Percentiles rank a stretch among this genome's conserved stretches.
Conservation (phyloP, 495 filamentous ascomycete genomes). For the Recurvomyces mirabilis region DNA sequence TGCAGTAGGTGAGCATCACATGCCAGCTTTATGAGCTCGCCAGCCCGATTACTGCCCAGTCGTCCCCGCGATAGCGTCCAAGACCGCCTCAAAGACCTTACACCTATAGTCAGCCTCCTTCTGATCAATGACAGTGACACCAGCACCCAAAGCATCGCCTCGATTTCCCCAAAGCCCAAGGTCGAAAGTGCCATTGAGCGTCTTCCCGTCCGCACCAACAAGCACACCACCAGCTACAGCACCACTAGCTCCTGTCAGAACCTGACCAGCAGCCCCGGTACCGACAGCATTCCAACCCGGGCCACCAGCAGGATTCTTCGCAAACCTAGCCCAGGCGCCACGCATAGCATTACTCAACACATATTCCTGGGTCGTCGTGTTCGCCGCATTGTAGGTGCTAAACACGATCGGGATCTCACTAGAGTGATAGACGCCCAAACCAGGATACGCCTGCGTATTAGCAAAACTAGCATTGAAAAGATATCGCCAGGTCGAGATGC, state of each 20-base stretch:
- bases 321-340: slow-evolving; percentile 22
- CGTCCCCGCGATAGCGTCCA: slow-evolving; percentile 4
- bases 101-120: slow-evolving; percentile 19
- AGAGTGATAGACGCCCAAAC: slow-evolving; percentile 20
- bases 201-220: slow-evolving; percentile 26
- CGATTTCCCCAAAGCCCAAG: slow-evolving; percentile 18
- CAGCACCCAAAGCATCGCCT: slow-evolving; percentile 5
- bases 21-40: background rate
- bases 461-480: slow-evolving; percentile 25
- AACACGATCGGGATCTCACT: slow-evolving; percentile 23
- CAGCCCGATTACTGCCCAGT: background rate
- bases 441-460: slow-evolving; percentile 19
- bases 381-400: slow-evolving; percentile 17
- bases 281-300: slow-evolving; percentile 25
- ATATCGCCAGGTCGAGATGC: slow-evolving; percentile 22
- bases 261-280: slow-evolving; percentile 23
- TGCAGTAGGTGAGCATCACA: too few species aligned
- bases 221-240: slow-evolving; percentile 6
- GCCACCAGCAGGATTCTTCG: slow-evolving; percentile 23
- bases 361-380: slow-evolving; percentile 21
- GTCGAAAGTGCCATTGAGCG: slow-evolving; percentile 19
- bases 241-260: slow-evolving; percentile 21
- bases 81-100: slow-evolving; percentile 14
- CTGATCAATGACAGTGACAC: slow-evolving; percentile 22
- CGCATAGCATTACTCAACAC: slow-evolving; percentile 22